Percentiles rank a stretch among this genome's conserved stretches.
Evolutionary conservation across 768 basidiomycete species (phyloP).

Genomic region (Tulasnella sp.): DNA sequence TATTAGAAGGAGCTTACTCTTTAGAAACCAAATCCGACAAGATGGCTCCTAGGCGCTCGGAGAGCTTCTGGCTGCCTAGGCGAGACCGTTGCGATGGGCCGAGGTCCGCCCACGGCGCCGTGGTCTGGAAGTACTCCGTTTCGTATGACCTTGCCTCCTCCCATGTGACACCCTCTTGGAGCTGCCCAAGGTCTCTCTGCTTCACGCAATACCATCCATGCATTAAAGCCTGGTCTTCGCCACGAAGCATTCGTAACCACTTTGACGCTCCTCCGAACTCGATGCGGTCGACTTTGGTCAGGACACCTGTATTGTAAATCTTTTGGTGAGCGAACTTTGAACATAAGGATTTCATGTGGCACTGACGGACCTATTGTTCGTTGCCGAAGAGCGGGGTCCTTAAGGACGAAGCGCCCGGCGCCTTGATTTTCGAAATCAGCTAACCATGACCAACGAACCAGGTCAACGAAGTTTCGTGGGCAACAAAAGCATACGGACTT

Average conservation of each 20-base stretch:
- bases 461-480: no score
- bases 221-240: conserved; percentile 48
- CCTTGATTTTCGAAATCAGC: no score
- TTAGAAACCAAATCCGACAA: conserved; percentile 18
- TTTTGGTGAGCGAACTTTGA: no score
- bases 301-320: no score
- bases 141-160: conserved; percentile 61
- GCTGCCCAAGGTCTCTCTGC: conserved; percentile 56
- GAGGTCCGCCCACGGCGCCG: conserved; percentile 32
- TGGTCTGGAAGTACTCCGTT: conserved; percentile 54
- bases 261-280: no score
- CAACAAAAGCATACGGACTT: no score
- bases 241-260: conserved; percentile 46
- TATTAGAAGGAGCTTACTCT: conserved; percentile 2
- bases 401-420: no score
- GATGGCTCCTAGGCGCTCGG: conserved; percentile 9
- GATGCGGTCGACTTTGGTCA: no score
- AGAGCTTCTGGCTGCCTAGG: background rate
- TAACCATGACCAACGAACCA: no score
- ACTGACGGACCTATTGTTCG: no score
- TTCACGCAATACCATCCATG: conserved; percentile 67
- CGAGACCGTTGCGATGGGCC: background rate
- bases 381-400: no score
- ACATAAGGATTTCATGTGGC: no score
- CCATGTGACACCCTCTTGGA: conserved; percentile 61